These are phyloP conservation scores for Mycena alexandri DNA, from an alignment of 768 basidiomycete genomes.

Conservation along the genomic window DNA sequence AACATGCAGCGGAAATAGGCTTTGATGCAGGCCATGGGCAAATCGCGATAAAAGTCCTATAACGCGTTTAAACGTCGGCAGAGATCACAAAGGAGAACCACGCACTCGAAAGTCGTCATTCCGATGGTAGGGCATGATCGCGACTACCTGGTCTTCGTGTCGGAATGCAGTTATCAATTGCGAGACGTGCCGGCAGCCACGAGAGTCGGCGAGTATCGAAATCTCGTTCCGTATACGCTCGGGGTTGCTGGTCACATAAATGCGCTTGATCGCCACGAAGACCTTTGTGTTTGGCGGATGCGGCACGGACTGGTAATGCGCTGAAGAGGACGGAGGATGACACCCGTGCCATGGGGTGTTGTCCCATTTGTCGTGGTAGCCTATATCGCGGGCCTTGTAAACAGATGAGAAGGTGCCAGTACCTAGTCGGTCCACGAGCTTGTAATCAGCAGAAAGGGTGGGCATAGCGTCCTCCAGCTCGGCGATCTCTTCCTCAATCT, in stretches of 20 bases:
- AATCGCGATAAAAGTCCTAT: conserved; percentile 81
- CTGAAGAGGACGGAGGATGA: conserved; percentile 73
- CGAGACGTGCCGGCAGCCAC: conserved; percentile 88
- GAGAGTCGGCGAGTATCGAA: conserved; percentile 86
- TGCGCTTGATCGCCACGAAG: conserved; percentile 95
- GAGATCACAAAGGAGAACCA: conserved; percentile 29
- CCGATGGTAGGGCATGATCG: conserved; percentile 92
- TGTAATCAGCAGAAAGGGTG: conserved; percentile 75
- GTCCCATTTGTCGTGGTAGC: conserved; percentile 81
- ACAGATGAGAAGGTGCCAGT: conserved; percentile 99
- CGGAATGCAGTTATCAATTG: conserved; percentile 97
- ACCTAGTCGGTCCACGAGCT: conserved; percentile 89
- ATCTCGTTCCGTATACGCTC: conserved; percentile 95
- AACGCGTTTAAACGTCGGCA: neutral
- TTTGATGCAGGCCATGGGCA: conserved; percentile 84
- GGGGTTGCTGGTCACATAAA: conserved; percentile 96
- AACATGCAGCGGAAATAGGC: conserved; percentile 93
- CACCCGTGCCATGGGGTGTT: conserved; percentile 79
- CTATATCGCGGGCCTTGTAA: conserved; percentile 94
- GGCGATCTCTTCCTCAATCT: conserved; percentile 82
- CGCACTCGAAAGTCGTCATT: conserved; percentile 95
- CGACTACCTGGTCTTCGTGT: conserved; percentile 91
- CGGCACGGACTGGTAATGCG: conserved; percentile 69
- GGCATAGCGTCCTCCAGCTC: conserved; percentile 79
- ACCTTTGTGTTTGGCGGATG: conserved; percentile 62